Conservation (phyloP, 1,139 yeast species). For the Geotrichum bryndzae region DNA sequence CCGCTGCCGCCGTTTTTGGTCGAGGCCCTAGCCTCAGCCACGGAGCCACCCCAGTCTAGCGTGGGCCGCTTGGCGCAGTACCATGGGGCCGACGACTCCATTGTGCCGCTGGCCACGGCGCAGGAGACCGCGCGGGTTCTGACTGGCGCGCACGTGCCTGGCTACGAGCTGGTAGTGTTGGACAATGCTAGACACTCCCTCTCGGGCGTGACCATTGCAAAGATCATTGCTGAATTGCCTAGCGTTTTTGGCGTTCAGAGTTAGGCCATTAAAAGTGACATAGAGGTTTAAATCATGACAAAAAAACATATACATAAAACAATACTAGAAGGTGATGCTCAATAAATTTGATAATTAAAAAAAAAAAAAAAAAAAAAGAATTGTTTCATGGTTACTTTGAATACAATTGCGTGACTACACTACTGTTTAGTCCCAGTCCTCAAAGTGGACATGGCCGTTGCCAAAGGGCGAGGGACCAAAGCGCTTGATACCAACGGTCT, state of each 20-base stretch:
- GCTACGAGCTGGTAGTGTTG: background rate
- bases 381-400: background rate
- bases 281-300: background rate
- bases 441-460: conserved; percentile 28
- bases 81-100: conserved; percentile 5
- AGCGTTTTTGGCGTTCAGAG: conserved; percentile 4
- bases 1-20: background rate
- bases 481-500: conserved; percentile 47
- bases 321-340: background rate
- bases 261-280: background rate
- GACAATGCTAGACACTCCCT: conserved; percentile 1
- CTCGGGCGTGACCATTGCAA: background rate
- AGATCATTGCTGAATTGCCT: conserved; percentile 5
- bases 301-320: background rate
- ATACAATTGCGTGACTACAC: conserved; percentile 8
- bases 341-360: background rate
- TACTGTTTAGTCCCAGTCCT: conserved; percentile 39
- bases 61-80: background rate
- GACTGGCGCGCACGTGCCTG: background rate
- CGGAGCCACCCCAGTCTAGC: too few species aligned
- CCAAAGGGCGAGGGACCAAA: conserved; percentile 40
- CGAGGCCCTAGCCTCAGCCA: background rate
- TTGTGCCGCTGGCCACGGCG: background rate
- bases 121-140: background rate
- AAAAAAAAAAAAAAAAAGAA: background rate